Evolutionary conservation across 1,284 basidiomycete genomes (phyloP).

Genomic region (Sporisorium sorghi): DNA sequence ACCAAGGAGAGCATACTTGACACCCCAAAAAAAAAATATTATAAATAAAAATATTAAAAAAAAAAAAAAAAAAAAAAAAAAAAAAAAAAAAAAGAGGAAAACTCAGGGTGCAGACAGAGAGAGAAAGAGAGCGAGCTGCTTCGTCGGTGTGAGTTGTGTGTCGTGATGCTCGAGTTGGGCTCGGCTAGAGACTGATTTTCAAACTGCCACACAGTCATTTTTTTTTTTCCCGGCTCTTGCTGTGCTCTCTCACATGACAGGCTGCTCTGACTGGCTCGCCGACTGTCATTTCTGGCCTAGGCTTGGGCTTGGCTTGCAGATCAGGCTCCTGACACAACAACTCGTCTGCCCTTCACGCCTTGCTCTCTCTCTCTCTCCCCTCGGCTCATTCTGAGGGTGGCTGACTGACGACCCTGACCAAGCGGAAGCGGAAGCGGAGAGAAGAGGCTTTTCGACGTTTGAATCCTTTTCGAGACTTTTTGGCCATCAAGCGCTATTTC

Average conservation of each 20-base stretch:
- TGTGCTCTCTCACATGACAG: background rate
- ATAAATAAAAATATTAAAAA: too few species aligned
- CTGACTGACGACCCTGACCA: background rate
- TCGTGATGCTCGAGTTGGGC: slow-evolving; percentile 10
- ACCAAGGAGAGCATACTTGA: too few species aligned
- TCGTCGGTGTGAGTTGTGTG: slow-evolving; percentile 7
- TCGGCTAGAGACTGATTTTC: slow-evolving; percentile 10
- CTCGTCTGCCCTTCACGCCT: background rate
- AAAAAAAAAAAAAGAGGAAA: background rate
- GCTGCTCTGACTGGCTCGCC: background rate
- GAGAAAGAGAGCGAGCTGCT: too few species aligned
- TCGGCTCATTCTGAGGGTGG: too few species aligned
- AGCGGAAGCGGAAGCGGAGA: too few species aligned
- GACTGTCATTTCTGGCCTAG: too few species aligned
- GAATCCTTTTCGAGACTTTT: background rate
- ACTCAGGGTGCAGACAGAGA: background rate
- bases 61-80: background rate
- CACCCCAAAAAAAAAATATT: too few species aligned
- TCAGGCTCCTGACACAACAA: background rate
- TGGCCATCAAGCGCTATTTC: too few species aligned
- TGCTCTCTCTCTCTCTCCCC: too few species aligned
- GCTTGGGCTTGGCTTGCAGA: too few species aligned
- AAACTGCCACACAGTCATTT: slow-evolving; percentile 3
- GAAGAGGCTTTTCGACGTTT: background rate
- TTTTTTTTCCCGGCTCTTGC: too few species aligned